These are phyloP conservation scores for Hypoxylon sp. DNA, from an alignment of 2,329 filamentous ascomycete genomes.

Conservation along the genomic window DNA sequence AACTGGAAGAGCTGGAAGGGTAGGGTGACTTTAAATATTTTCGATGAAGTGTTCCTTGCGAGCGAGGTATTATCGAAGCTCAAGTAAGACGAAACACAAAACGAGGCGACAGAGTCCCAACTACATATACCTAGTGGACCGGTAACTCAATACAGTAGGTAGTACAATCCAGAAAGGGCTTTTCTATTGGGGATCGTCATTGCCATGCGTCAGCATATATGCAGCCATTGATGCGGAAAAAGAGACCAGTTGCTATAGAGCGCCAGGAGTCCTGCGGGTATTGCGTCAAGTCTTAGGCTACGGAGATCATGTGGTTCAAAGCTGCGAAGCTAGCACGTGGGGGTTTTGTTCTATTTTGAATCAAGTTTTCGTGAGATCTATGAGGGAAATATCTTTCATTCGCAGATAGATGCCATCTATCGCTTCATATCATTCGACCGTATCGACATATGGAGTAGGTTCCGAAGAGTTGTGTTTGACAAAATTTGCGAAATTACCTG, in stretches of 20 bases:
- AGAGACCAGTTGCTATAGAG: conserved; percentile 25
- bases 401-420: conserved; percentile 1
- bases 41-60: background rate
- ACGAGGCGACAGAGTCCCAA: conserved; percentile 11
- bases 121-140: conserved; percentile 9
- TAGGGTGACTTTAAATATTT: conserved; percentile 21
- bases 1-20: conserved; percentile 10
- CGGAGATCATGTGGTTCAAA: conserved; percentile 30
- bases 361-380: conserved; percentile 7
- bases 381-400: conserved; percentile 12
- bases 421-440: background rate
- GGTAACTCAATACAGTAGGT: conserved; percentile 34
- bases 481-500: conserved; percentile 16
- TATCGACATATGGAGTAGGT: background rate
- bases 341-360: conserved; percentile 1
- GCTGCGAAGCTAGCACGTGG: conserved; percentile 20
- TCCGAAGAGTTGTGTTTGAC: background rate
- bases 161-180: conserved; percentile 24
- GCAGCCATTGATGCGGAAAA: conserved; percentile 18
- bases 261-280: conserved; percentile 25
- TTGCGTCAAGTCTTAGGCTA: conserved; percentile 29
- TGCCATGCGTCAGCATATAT: conserved; percentile 42
- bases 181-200: conserved; percentile 23
- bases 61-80: conserved; percentile 14
- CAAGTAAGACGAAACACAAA: conserved; percentile 1